Evolutionary conservation across 2,329 filamentous ascomycete species (phyloP).

Genomic region (Juglanconis juglandina): DNA sequence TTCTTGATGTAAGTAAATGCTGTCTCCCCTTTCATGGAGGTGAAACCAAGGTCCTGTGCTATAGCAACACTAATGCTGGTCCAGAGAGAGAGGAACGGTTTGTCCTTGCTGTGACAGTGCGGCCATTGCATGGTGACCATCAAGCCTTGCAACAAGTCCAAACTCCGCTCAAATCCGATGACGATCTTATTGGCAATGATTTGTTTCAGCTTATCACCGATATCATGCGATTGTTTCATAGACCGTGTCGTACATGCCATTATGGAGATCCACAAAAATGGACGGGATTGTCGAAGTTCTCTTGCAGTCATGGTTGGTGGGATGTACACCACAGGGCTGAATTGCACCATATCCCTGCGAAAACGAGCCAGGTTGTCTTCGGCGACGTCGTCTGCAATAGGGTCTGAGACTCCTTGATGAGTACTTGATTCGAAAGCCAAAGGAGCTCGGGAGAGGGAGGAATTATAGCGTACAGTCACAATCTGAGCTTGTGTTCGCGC

Average conservation of each 20-base stretch:
- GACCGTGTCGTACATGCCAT: conserved; percentile 43
- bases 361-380: conserved; percentile 40
- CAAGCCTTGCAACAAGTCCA: conserved; percentile 52
- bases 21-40: conserved; percentile 33
- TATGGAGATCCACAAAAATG: conserved; percentile 50
- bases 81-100: conserved; percentile 43
- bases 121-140: conserved; percentile 44
- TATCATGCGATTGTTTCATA: conserved; percentile 34
- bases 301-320: conserved; percentile 32
- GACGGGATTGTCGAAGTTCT: conserved; percentile 36
- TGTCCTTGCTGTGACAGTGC: conserved; percentile 34
- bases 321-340: conserved; percentile 44
- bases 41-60: conserved; percentile 45
- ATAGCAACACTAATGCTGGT: conserved; percentile 41
- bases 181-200: conserved; percentile 45
- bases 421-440: background rate
- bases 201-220: conserved; percentile 40
- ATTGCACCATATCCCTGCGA: conserved; percentile 34
- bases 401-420: background rate
- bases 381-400: conserved; percentile 27
- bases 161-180: conserved; percentile 43
- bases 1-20: conserved; percentile 31
- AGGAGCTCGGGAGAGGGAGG: background rate
- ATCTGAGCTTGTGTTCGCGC: background rate
- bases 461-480: background rate